phyloP scores from a whole-genome alignment of 2,329 filamentous ascomycete genomes.

The Sclerotiophoma versabilis region DNA sequence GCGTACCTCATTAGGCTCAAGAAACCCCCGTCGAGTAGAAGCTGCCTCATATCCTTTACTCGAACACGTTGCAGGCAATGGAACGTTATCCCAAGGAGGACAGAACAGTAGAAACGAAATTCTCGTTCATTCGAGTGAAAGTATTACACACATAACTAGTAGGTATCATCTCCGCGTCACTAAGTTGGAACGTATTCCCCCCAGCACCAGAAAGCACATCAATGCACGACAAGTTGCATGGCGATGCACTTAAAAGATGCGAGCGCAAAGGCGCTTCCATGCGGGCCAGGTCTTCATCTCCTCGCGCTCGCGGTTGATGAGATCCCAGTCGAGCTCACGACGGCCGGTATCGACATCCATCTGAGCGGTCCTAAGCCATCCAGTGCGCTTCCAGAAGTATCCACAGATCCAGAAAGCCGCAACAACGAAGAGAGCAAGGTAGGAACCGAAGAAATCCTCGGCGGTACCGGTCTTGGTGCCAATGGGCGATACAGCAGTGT shows the following conservation, averaged over 20 bases:
- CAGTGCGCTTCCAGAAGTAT: constrained; percentile 69
- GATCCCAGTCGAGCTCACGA: constrained; percentile 70
- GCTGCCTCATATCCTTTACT: no score
- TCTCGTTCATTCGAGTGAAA: constrained; percentile 6
- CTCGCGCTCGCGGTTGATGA: constrained; percentile 63
- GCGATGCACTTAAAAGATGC: constrained; percentile 35
- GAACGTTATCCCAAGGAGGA: neutral
- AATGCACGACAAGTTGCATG: neutral
- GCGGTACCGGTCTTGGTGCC: constrained; percentile 42
- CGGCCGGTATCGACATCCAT: constrained; percentile 74
- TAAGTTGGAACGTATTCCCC: neutral
- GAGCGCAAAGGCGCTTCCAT: constrained; percentile 51
- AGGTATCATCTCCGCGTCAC: constrained; percentile 11
- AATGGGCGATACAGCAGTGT: constrained; percentile 48
- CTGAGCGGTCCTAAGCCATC: constrained; percentile 64
- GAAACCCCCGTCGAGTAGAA: no score
- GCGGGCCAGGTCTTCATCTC: constrained; percentile 60
- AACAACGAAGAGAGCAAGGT: constrained; percentile 57
- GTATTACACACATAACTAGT: constrained; percentile 9
- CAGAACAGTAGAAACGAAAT: neutral
- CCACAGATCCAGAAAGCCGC: constrained; percentile 55
- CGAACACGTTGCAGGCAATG: no score
- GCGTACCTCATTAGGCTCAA: no score
- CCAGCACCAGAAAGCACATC: neutral
- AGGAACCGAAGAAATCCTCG: constrained; percentile 55